phyloP scores from a whole-genome alignment of 108 stramenopile genomes.

The Nitzschia putrida region DNA sequence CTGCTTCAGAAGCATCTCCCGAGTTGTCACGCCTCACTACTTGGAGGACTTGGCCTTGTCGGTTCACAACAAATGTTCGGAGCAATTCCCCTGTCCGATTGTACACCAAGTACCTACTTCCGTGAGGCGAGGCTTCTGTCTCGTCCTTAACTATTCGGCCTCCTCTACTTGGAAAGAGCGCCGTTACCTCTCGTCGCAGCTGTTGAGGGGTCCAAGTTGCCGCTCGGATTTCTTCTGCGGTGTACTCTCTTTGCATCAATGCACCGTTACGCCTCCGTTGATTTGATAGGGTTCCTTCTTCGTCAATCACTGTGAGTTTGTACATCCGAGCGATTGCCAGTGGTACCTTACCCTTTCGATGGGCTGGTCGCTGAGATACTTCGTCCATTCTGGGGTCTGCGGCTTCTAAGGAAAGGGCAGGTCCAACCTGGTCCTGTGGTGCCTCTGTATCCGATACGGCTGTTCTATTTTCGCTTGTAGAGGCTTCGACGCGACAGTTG shows the following conservation, averaged over 20 bases:
- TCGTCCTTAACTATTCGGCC: conserved; percentile 54
- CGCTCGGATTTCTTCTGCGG: conserved; percentile 20
- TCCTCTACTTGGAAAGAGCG: conserved; percentile 59
- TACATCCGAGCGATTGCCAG: conserved; percentile 73
- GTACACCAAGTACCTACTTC: conserved; percentile 50
- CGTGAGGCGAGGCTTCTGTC: conserved; percentile 14
- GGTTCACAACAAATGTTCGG: conserved; percentile 61
- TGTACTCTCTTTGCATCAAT: conserved; percentile 1
- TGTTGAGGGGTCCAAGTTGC: conserved; percentile 36
- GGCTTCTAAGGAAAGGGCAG: background rate
- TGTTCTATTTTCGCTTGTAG: too few relatives aligned
- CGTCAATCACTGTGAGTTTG: conserved; percentile 48
- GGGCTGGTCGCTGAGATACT: too few relatives aligned
- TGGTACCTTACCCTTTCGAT: conserved; percentile 44
- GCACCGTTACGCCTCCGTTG: conserved; percentile 3
- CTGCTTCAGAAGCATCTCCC: conserved; percentile 18
- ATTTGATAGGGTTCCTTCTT: conserved; percentile 18
- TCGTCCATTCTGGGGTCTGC: background rate
- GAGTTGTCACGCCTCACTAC: conserved; percentile 23
- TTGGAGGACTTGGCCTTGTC: conserved; percentile 47
- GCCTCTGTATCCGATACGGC: too few relatives aligned
- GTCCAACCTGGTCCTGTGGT: background rate
- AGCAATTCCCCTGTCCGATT: conserved; percentile 53
- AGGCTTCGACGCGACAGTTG: too few relatives aligned
- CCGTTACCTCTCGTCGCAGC: conserved; percentile 55